These are phyloP conservation scores for Candida sithepensis DNA, from an alignment of 805 yeast genomes.

Conservation along the genomic window DNA sequence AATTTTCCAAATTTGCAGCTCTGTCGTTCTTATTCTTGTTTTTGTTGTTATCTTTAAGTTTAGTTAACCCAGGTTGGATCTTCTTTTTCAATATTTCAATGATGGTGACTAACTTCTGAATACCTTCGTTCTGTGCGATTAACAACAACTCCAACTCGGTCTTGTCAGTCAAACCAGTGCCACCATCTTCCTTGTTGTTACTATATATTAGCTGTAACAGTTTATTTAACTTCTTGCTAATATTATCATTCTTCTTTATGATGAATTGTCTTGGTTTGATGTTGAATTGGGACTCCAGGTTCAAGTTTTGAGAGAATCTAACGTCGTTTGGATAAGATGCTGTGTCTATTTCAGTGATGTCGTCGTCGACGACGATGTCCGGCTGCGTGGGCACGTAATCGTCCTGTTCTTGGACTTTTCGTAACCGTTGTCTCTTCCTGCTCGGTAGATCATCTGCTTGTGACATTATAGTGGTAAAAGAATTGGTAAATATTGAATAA, in stretches of 20 bases:
- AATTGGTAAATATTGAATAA: too few relatives aligned
- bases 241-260: constrained; percentile 23
- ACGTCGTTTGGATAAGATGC: too few relatives aligned
- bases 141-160: constrained; percentile 15
- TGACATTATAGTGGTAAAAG: too few relatives aligned
- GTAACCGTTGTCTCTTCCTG: too few relatives aligned
- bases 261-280: not conserved
- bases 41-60: not conserved
- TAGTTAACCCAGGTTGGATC: constrained; percentile 3
- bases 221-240: constrained; percentile 17
- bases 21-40: constrained; percentile 9
- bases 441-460: too few relatives aligned
- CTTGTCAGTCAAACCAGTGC: not conserved
- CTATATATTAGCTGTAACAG: constrained; percentile 10
- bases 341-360: too few relatives aligned
- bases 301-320: not conserved
- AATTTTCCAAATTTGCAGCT: constrained; percentile 12
- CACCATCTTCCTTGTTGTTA: not conserved
- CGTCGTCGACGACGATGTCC: too few relatives aligned
- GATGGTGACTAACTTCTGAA: constrained; percentile 29
- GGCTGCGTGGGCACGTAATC: too few relatives aligned
- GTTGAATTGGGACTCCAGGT: not conserved
- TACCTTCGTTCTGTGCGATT: constrained; percentile 16
- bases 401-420: too few relatives aligned
- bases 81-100: constrained; percentile 30